A percentile compares a stretch with the other conserved stretches of the same genome.
Conservation (phyloP, 768 basidiomycete genomes). For the Hericium rajendrae region DNA sequence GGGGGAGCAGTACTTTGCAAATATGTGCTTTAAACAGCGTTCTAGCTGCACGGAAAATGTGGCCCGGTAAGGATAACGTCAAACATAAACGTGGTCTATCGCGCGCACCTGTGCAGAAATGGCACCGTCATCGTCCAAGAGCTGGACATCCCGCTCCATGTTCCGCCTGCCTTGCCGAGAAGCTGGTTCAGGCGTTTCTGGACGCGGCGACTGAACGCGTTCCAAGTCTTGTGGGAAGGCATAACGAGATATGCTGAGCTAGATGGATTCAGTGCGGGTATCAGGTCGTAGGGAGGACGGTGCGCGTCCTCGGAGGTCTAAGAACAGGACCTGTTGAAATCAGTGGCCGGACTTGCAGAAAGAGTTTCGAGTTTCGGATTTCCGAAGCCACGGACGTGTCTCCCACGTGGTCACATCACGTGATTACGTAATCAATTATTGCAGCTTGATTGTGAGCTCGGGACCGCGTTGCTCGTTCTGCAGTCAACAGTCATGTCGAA, state of each 20-base stretch:
- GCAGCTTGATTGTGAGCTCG: background rate
- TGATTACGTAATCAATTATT: background rate
- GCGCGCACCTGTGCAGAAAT: slow-evolving; percentile 50
- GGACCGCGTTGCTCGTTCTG: no score
- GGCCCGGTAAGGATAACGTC: background rate
- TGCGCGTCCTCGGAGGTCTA: background rate
- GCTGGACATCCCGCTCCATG: slow-evolving; percentile 40
- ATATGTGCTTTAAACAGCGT: slow-evolving; percentile 63
- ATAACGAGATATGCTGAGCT: background rate
- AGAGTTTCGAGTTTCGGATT: background rate
- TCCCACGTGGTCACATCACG: background rate
- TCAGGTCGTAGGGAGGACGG: background rate
- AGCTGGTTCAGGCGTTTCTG: slow-evolving; percentile 54
- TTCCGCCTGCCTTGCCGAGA: slow-evolving; percentile 17
- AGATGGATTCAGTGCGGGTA: no score
- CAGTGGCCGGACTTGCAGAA: background rate
- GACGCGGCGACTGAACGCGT: slow-evolving; percentile 38
- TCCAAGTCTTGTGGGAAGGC: background rate
- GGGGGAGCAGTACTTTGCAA: slow-evolving; percentile 67
- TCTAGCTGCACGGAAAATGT: slow-evolving; percentile 41
- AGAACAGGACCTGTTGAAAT: background rate
- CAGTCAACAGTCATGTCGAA: slow-evolving; percentile 30
- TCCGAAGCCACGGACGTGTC: background rate
- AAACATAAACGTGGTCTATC: background rate
- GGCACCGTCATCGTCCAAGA: slow-evolving; percentile 63